These are phyloP conservation scores for Penicillium sp. DNA, from an alignment of 2,329 filamentous ascomycete genomes.

Conservation along the genomic window DNA sequence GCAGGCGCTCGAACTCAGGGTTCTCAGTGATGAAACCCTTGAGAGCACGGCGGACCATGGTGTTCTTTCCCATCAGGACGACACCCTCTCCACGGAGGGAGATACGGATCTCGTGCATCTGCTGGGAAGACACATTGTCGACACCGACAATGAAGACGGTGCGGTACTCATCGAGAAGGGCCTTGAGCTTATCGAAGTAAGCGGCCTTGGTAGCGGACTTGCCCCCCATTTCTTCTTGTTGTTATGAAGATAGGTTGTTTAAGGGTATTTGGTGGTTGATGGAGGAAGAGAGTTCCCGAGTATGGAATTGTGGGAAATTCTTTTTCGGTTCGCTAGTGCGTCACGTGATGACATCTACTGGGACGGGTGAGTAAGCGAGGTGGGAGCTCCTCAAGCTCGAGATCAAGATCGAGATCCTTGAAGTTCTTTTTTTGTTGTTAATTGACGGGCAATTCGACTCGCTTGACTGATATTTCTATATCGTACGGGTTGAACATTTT, in stretches of 20 bases:
- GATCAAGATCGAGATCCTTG: neutral
- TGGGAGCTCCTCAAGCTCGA: neutral
- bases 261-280: slow-evolving; percentile 60
- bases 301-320: slow-evolving; percentile 26
- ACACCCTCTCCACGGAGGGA: slow-evolving; percentile 87
- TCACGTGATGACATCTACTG: slow-evolving; percentile 27
- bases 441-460: neutral
- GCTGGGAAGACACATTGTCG: slow-evolving; percentile 99
- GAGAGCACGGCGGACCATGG: slow-evolving; percentile 98
- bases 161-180: slow-evolving; percentile 91
- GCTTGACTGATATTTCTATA: neutral
- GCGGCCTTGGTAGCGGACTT: slow-evolving; percentile 88
- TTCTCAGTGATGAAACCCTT: slow-evolving; percentile 88
- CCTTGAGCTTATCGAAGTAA: slow-evolving; percentile 99
- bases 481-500: no score
- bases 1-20: slow-evolving; percentile 97
- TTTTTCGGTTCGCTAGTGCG: slow-evolving; percentile 39
- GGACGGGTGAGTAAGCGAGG: neutral
- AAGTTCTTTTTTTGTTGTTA: neutral
- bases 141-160: slow-evolving; percentile 96
- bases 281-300: slow-evolving; percentile 15
- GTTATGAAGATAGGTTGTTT: slow-evolving; percentile 95
- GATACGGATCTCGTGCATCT: slow-evolving; percentile 99
- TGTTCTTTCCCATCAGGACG: slow-evolving; percentile 99
- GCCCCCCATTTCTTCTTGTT: slow-evolving; percentile 98